Percentiles rank a stretch among this genome's conserved stretches.
Evolutionary conservation across 192 early-diverging fungal species (phyloP).

Genomic region (Gaertneriomyces sp.): DNA sequence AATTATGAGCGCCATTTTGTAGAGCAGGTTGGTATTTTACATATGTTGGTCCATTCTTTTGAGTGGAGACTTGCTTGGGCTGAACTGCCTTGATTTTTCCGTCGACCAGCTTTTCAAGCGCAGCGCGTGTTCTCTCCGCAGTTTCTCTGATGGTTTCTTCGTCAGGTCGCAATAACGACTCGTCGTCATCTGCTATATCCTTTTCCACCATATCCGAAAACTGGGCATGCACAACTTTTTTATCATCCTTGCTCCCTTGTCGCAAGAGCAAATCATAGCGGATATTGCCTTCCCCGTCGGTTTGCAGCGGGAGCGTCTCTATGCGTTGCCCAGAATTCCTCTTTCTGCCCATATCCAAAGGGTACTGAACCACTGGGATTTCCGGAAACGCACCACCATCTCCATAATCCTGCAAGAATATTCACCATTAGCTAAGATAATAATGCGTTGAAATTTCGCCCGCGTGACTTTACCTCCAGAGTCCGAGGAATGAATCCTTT

Average conservation of each 20-base stretch:
- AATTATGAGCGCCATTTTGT: constrained; percentile 61
- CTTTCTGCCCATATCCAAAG: constrained; percentile 88
- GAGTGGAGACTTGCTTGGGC: constrained; percentile 55
- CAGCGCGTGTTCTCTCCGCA: constrained; percentile 82
- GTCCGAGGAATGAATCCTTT: constrained; percentile 74
- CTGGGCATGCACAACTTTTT: constrained; percentile 73
- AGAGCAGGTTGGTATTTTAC: constrained; percentile 89
- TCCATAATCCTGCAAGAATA: constrained; percentile 71
- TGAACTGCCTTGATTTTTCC: constrained; percentile 62
- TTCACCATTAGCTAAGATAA: neutral
- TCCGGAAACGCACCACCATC: constrained; percentile 98
- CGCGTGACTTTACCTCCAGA: constrained; percentile 36
- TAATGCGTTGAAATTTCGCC: neutral
- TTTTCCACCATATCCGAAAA: constrained; percentile 71
- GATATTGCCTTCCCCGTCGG: constrained; percentile 84
- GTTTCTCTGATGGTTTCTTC: constrained; percentile 74
- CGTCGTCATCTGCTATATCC: constrained; percentile 54
- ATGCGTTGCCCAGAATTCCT: constrained; percentile 39
- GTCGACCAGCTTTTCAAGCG: constrained; percentile 85
- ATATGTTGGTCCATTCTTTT: constrained; percentile 66
- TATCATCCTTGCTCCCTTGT: constrained; percentile 59
- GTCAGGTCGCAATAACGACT: constrained; percentile 71
- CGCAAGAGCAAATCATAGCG: constrained; percentile 85
- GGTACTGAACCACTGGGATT: constrained; percentile 87
- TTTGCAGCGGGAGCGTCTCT: constrained; percentile 72